Base-by-base conservation (phyloP, 140 eudicot genomes). In the Flaveria floridana region DNA sequence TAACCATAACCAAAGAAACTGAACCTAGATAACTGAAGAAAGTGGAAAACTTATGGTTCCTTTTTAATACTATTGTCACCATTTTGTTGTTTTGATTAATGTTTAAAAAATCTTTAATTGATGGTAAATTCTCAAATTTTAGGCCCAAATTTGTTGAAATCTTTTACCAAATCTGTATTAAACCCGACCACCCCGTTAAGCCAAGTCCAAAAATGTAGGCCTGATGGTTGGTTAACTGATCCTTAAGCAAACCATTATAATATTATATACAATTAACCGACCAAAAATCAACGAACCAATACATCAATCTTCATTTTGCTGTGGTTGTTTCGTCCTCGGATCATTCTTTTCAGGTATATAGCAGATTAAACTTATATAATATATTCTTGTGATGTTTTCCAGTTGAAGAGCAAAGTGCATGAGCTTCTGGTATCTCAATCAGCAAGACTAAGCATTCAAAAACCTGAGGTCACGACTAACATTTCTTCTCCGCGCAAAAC, bases 381-480 rank as follows among this genome's bases (percentile, higher is more conserved):
- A 10, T 23, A 26, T 62, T 71, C 23, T 42, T 66, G 58, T 52
- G 42, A 8, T 53, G 37, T 66, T 59, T 61, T 65, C 65, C 85
- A 91, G 97, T 79, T 91, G 81, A 91, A 85, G 83, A 71, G 63
- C 10, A 85, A 77, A 71, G 97, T 91, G 75, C 93, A 91, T 46
- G 91, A 87, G 71, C 80, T 91, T 71, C 80, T 91, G 77, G 74
- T 84, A 50, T 85, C 94, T 70, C 97, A 89, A 72, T 82, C 89
- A 20, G 37, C 65, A 51, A 84, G 87, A 77, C 78, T 91, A 68
- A 59, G 7, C 77, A 63, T 57, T 28, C 72, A 85, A 56, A 79
- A 81, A 72, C 61, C 83, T 0, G 81, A 82, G 56, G 71, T 7
- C 44, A 47, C 70, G 78, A 48, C 82, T 68, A 52, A 18, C 12